A percentile compares a stretch with the other conserved stretches of the same genome.
phyloP scores from a whole-genome alignment of 2,329 filamentous ascomycete genomes.

The Tricladium varicosporioides region DNA sequence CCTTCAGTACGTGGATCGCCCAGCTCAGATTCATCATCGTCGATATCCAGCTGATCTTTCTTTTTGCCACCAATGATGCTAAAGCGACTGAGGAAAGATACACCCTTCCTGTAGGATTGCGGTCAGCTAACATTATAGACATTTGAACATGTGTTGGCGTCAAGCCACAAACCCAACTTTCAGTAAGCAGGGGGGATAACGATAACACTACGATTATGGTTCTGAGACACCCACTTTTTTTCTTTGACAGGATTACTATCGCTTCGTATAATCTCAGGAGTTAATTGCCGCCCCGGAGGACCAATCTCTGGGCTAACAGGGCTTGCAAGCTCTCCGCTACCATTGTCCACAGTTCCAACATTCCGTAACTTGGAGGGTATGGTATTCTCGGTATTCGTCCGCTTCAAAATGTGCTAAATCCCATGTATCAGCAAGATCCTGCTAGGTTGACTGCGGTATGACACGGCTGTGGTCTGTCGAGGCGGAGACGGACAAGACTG shows the following conservation, averaged over 20 bases:
- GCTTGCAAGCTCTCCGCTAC: slow-evolving; percentile 29
- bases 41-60: slow-evolving; percentile 54
- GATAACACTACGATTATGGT: slow-evolving; percentile 7
- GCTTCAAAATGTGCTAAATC: slow-evolving; percentile 56
- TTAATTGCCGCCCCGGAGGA: slow-evolving; percentile 36
- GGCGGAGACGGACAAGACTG: neutral
- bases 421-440: slow-evolving; percentile 21
- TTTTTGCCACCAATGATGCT: slow-evolving; percentile 74
- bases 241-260: slow-evolving; percentile 46
- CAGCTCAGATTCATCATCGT: slow-evolving; percentile 66
- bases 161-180: slow-evolving; percentile 17
- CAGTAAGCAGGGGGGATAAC: slow-evolving; percentile 15
- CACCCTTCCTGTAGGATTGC: slow-evolving; percentile 64
- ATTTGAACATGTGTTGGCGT: slow-evolving; percentile 5
- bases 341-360: slow-evolving; percentile 51
- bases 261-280: slow-evolving; percentile 28
- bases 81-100: slow-evolving; percentile 84
- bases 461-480: neutral
- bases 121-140: slow-evolving; percentile 5
- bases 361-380: slow-evolving; percentile 51
- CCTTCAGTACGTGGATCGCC: slow-evolving; percentile 71
- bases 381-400: slow-evolving; percentile 62
- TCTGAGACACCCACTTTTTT: slow-evolving; percentile 57
- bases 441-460: neutral
- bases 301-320: slow-evolving; percentile 26